A percentile compares a stretch with the other conserved stretches of the same genome.
Conservation (phyloP, 2,329 filamentous ascomycete genomes). For the Pseudogymnoascus sp. region DNA sequence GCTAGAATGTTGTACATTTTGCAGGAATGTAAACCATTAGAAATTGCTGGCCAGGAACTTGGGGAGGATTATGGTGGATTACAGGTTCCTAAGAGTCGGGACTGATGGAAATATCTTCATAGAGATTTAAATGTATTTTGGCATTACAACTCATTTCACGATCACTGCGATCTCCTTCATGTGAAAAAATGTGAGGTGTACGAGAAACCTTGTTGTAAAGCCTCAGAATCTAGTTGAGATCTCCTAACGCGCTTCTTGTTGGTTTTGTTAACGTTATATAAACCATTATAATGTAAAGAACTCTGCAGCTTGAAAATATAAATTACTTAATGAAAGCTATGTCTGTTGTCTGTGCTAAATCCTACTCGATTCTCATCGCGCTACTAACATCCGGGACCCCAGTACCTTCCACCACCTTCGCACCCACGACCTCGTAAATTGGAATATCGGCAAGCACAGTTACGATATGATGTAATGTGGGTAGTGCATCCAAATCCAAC, state of each 20-base stretch:
- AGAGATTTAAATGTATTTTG: background rate
- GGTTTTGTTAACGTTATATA: background rate
- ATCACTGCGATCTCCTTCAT: background rate
- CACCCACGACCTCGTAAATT: slow-evolving; percentile 45
- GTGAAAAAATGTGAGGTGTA: background rate
- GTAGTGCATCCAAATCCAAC: slow-evolving; percentile 44
- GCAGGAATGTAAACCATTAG: slow-evolving; percentile 13
- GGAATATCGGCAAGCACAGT: slow-evolving; percentile 45
- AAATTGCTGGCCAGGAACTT: slow-evolving; percentile 15
- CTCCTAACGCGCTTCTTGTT: background rate
- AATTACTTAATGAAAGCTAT: background rate
- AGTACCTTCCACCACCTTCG: slow-evolving; percentile 44
- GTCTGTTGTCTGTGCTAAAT: background rate
- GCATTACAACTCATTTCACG: background rate
- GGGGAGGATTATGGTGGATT: slow-evolving; percentile 18
- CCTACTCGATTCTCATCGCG: slow-evolving; percentile 27
- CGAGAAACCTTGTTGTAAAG: background rate
- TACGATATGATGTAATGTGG: slow-evolving; percentile 52
- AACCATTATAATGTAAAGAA: background rate
- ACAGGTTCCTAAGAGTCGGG: background rate
- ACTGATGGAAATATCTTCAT: background rate
- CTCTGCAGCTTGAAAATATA: background rate
- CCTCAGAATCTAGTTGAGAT: background rate
- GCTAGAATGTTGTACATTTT: slow-evolving; percentile 23
- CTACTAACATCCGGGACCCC: slow-evolving; percentile 41